phyloP scores from a whole-genome alignment of 768 basidiomycete genomes.

The Trametes maxima region DNA sequence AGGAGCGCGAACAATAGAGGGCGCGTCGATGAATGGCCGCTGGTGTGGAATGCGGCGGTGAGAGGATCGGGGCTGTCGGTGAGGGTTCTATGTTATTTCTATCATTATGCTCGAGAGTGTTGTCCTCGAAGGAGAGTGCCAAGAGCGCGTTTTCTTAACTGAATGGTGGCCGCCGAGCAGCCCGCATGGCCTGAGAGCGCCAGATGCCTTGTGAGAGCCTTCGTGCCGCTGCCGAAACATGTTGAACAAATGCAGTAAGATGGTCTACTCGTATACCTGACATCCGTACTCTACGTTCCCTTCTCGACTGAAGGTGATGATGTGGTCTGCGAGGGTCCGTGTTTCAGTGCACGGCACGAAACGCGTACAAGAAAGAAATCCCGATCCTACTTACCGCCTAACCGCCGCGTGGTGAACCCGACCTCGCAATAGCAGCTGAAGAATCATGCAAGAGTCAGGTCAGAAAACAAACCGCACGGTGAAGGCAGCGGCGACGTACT shows the following conservation, averaged over 20 bases:
- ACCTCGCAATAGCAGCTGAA: slow-evolving; percentile 69
- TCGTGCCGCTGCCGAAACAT: not conserved
- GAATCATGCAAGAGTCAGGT: slow-evolving; percentile 1
- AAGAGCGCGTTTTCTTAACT: too few species aligned
- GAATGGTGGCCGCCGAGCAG: too few species aligned
- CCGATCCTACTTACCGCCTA: slow-evolving; percentile 56
- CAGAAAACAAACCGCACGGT: not conserved
- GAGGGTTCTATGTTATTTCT: not conserved
- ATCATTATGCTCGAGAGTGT: slow-evolving; percentile 2
- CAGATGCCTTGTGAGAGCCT: too few species aligned
- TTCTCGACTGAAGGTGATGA: slow-evolving; percentile 65
- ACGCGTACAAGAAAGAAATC: not conserved
- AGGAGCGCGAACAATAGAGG: not conserved
- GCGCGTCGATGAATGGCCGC: not conserved
- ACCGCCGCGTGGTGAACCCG: slow-evolving; percentile 66
- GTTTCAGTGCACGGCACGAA: not conserved
- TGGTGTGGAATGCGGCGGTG: not conserved
- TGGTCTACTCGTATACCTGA: slow-evolving; percentile 29
- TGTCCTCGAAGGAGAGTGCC: too few species aligned
- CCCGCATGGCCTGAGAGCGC: too few species aligned
- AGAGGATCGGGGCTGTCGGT: too few species aligned
- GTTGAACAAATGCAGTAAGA: not conserved
- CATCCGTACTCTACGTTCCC: slow-evolving; percentile 64
- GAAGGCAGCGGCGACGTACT: slow-evolving; percentile 36
- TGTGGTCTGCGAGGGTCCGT: slow-evolving; percentile 53